These are phyloP conservation scores for Austroboletus novae-zelandiae DNA, from an alignment of 1,284 basidiomycete genomes.

Conservation along the genomic window DNA sequence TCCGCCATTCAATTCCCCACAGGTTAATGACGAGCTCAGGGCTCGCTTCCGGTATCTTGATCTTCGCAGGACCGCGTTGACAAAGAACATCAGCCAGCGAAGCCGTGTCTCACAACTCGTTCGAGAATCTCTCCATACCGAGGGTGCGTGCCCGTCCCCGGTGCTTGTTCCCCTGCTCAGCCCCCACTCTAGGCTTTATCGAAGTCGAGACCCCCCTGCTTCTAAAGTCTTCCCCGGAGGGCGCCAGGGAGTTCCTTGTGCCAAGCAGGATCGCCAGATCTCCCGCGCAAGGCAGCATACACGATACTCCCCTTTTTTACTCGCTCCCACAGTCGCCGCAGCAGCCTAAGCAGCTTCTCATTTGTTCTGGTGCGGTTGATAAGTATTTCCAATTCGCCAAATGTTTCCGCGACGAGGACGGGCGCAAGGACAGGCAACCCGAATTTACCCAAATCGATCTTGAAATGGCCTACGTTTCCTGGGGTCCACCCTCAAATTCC, in stretches of 20 bases:
- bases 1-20: constrained; percentile 21
- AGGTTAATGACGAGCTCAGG: constrained; percentile 86
- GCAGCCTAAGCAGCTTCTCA: constrained; percentile 92
- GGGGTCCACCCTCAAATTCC: constrained; percentile 37
- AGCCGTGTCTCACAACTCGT: constrained; percentile 78
- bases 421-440: constrained; percentile 90
- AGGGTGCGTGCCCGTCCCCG: constrained; percentile 47
- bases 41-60: constrained; percentile 87
- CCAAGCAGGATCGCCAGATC: constrained; percentile 64
- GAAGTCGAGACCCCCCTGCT: constrained; percentile 94
- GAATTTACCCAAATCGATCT: constrained; percentile 97
- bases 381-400: constrained; percentile 91
- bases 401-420: constrained; percentile 95
- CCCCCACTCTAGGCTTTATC: constrained; percentile 60
- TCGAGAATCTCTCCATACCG: constrained; percentile 70
- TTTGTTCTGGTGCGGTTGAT: constrained; percentile 88
- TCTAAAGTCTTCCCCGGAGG: constrained; percentile 92
- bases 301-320: constrained; percentile 67
- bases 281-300: constrained; percentile 17
- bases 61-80: constrained; percentile 71
- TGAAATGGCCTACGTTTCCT: constrained; percentile 94
- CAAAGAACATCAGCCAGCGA: constrained; percentile 77
- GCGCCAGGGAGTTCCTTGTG: constrained; percentile 92
- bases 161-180: constrained; percentile 4
- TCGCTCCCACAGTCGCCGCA: constrained; percentile 94